These are phyloP conservation scores for Scutellaria galericulata DNA, from an alignment of 257 asterid genomes.

Conservation along the genomic window DNA sequence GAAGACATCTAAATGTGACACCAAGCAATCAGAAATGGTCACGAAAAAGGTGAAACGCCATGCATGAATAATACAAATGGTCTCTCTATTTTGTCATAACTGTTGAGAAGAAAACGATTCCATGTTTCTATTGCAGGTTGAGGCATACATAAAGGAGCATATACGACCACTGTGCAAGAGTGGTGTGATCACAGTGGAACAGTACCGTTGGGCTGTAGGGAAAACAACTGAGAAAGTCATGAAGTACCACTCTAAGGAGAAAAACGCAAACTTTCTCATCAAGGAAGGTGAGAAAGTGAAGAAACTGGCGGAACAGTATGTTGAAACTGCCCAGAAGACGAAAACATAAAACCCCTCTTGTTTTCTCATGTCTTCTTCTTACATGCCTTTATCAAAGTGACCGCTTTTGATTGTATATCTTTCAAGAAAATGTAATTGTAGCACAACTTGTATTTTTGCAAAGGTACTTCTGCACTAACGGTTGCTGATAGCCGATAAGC, in stretches of 20 bases:
- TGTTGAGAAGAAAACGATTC: neutral
- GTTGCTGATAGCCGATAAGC: neutral
- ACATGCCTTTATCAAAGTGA: conserved; percentile 1
- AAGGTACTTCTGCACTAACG: neutral
- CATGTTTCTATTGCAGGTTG: conserved; percentile 59
- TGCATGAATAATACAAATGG: neutral
- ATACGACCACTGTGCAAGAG: conserved; percentile 94
- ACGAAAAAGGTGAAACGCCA: conserved; percentile 50
- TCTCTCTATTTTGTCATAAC: neutral
- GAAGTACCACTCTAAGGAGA: conserved; percentile 89
- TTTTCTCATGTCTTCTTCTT: neutral
- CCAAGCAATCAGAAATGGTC: conserved; percentile 52
- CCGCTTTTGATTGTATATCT: conserved; percentile 7
- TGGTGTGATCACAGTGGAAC: conserved; percentile 89
- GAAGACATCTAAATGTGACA: conserved; percentile 44
- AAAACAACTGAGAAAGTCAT: conserved; percentile 94
- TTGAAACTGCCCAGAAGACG: conserved; percentile 73
- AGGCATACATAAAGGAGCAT: conserved; percentile 94
- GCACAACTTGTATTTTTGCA: neutral
- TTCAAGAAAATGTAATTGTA: conserved; percentile 13
- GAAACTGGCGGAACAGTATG: conserved; percentile 89
- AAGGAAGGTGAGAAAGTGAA: conserved; percentile 97
- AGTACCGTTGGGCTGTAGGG: conserved; percentile 91
- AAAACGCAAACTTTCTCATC: conserved; percentile 86
- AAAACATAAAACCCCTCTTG: conserved; percentile 24